Conservation (phyloP, 495 filamentous ascomycete species). For the Cryomyces minteri region DNA sequence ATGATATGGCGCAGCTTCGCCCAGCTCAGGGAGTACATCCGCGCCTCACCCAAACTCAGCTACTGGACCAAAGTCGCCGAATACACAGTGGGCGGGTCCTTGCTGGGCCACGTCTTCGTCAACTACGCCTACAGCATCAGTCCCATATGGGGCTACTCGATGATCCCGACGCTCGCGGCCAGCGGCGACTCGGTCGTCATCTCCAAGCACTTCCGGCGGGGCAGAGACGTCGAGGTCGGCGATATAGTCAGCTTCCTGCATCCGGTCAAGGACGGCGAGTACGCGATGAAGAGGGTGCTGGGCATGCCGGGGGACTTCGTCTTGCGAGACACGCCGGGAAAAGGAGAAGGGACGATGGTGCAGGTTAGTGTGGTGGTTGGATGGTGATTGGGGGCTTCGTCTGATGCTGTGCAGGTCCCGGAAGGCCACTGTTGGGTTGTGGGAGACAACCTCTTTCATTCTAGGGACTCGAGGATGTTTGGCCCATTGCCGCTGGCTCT, state of each 20-base stretch:
- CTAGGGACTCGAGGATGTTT: conserved; percentile 68
- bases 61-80: no score
- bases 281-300: conserved; percentile 60
- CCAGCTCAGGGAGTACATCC: no score
- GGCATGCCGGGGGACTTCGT: conserved; percentile 89
- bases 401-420: conserved; percentile 40
- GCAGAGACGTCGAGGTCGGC: conserved; percentile 53
- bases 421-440: conserved; percentile 75
- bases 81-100: background rate
- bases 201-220: conserved; percentile 43
- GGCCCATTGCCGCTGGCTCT: conserved; percentile 73
- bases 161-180: conserved; percentile 16
- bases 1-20: no score
- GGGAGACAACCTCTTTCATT: conserved; percentile 72
- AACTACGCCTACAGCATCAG: conserved; percentile 11
- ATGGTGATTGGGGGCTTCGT: background rate
- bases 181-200: conserved; percentile 17
- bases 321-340: conserved; percentile 39
- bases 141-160: conserved; percentile 10
- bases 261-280: conserved; percentile 30
- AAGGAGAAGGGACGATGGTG: conserved; percentile 42
- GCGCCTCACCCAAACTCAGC: no score
- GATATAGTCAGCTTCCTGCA: conserved; percentile 67
- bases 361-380: conserved; percentile 33
- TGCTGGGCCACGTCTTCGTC: conserved; percentile 9